These are phyloP conservation scores for Pascua sp. DNA, from an alignment of 1,284 basidiomycete species.

Conservation along the genomic window DNA sequence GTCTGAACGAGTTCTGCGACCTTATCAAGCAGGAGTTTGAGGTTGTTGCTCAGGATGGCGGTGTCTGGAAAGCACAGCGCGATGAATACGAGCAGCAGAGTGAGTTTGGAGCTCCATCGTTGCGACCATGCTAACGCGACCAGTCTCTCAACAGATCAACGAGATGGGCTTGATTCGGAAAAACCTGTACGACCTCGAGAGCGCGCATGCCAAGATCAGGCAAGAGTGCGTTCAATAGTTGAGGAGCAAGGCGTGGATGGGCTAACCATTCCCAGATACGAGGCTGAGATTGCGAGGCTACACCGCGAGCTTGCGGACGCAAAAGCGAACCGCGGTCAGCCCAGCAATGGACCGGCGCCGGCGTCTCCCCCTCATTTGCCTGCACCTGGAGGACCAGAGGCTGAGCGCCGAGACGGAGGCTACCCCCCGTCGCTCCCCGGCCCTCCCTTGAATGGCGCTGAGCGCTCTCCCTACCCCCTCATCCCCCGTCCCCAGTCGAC, in stretches of 20 bases:
- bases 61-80: constrained; percentile 66
- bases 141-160: constrained; percentile 66
- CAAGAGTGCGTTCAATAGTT: constrained; percentile 52
- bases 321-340: constrained; percentile 34
- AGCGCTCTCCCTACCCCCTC: constrained; percentile 18
- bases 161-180: constrained; percentile 70
- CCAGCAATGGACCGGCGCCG: constrained; percentile 24
- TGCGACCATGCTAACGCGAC: constrained; percentile 1
- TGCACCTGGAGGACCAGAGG: constrained; percentile 16
- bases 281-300: constrained; percentile 66
- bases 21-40: constrained; percentile 84
- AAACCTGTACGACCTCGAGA: constrained; percentile 72
- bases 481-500: constrained; percentile 37
- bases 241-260: background rate
- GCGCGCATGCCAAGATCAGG: constrained; percentile 66
- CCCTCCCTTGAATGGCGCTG: constrained; percentile 33
- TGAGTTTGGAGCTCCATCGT: constrained; percentile 46
- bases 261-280: constrained; percentile 53
- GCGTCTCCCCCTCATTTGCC: constrained; percentile 26
- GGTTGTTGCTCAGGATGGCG: constrained; percentile 65
- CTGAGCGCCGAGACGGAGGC: constrained; percentile 1
- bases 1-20: constrained; percentile 78
- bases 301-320: constrained; percentile 56
- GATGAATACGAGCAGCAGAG: constrained; percentile 89
- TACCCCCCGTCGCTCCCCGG: constrained; percentile 19